Conservation (phyloP, 2,329 filamentous ascomycete genomes). For the Alternaria gansuensis region DNA sequence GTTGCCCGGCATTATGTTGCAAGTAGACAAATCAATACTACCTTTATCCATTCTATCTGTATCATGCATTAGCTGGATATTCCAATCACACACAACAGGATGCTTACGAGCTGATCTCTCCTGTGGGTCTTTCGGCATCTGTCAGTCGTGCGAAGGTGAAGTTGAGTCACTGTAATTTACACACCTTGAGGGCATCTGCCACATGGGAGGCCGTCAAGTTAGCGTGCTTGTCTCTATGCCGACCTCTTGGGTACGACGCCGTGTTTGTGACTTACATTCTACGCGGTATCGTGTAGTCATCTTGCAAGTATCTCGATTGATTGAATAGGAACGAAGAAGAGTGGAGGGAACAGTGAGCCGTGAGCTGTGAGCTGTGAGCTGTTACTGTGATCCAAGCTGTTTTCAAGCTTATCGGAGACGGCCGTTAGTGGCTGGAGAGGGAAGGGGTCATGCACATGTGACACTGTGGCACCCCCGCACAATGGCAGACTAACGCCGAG, state of each 20-base stretch:
- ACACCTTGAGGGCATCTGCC: conserved; percentile 71
- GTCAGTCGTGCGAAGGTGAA: conserved; percentile 21
- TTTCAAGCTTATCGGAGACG: conserved; percentile 39
- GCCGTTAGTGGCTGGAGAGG: conserved; percentile 36
- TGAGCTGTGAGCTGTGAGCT: conserved; percentile 26
- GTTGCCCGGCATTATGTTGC: not conserved
- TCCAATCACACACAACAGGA: not conserved
- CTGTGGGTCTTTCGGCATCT: conserved; percentile 77
- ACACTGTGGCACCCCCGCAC: conserved; percentile 19
- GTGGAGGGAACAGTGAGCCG: conserved; percentile 18
- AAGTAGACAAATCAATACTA: conserved; percentile 51
- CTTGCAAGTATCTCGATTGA: conserved; percentile 17
- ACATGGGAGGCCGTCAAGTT: conserved; percentile 19
- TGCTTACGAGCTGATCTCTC: conserved; percentile 85
- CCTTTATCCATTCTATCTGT: conserved; percentile 90
- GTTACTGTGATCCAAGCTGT: conserved; percentile 30
- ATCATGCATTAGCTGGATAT: conserved; percentile 22
- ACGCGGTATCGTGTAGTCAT: conserved; percentile 57
- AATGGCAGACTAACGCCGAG: conserved; percentile 10
- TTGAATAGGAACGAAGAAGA: conserved; percentile 10
- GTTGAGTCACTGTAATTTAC: conserved; percentile 26
- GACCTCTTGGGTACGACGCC: not conserved
- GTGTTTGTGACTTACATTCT: conserved; percentile 33
- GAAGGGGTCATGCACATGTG: conserved; percentile 32
- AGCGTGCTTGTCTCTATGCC: conserved; percentile 19